Evolutionary conservation across 2,329 filamentous ascomycete genomes (phyloP).

Genomic region (Colletotrichum sp.): DNA sequence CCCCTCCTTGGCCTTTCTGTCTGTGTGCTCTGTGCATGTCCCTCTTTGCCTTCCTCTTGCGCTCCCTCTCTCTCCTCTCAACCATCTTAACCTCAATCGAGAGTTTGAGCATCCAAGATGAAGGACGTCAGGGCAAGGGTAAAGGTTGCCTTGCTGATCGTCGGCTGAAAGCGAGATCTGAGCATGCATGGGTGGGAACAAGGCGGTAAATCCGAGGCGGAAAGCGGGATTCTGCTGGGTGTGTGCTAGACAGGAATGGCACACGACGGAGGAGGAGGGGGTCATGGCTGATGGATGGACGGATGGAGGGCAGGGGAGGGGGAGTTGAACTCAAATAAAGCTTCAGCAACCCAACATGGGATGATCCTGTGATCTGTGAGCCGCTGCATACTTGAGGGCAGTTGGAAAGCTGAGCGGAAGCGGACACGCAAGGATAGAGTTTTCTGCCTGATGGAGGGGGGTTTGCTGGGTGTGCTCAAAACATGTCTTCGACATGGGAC

Average conservation of each 20-base stretch:
- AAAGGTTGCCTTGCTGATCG: not conserved
- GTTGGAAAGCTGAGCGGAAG: not conserved
- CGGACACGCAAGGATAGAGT: not conserved
- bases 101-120: not conserved
- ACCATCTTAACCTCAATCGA: not conserved
- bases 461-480: not conserved
- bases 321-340: not conserved
- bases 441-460: not conserved
- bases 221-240: not conserved
- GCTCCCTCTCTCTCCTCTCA: not conserved
- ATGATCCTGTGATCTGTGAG: conserved; percentile 21
- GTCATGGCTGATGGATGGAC: not conserved
- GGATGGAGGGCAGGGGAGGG: not conserved
- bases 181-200: not conserved
- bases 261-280: not conserved
- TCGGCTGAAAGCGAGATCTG: not conserved
- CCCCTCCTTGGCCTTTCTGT: not conserved
- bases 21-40: not conserved
- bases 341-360: not conserved
- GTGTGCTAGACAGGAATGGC: not conserved
- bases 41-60: not conserved
- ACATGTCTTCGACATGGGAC: conserved; percentile 1
- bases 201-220: not conserved
- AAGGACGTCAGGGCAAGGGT: not conserved
- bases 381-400: not conserved